A percentile compares a stretch with the other conserved stretches of the same genome.
These are phyloP conservation scores for Trichosanthes truncata DNA, from an alignment of 306 rosid genomes.

Conservation along the genomic window DNA sequence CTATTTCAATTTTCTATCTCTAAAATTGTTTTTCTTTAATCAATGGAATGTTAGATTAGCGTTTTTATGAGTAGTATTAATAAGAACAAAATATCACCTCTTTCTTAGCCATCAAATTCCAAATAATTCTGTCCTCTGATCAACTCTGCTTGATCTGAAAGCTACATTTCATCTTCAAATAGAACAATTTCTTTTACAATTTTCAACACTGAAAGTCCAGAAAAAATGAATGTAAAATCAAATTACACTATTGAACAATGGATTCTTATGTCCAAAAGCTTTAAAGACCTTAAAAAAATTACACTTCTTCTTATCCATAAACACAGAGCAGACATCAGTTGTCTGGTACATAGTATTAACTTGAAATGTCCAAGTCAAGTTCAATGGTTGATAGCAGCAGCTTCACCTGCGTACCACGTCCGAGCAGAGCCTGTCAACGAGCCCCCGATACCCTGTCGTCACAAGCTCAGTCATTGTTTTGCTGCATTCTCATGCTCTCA, in stretches of 20 bases:
- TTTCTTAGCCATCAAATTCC: too few relatives aligned
- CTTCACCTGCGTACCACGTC: neutral
- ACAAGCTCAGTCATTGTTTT: neutral
- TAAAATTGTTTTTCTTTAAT: too few relatives aligned
- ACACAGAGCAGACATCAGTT: neutral
- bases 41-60: too few relatives aligned
- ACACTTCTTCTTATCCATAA: neutral
- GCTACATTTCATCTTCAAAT: neutral
- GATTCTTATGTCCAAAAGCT: constrained; percentile 4
- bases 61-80: too few relatives aligned
- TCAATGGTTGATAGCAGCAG: neutral
- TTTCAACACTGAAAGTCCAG: neutral
- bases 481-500: constrained; percentile 14
- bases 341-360: neutral
- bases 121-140: neutral
- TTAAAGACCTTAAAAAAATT: neutral
- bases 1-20: too few relatives aligned
- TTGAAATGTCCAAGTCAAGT: neutral
- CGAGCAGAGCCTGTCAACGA: neutral
- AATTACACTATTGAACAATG: neutral
- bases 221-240: neutral
- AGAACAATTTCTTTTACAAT: neutral
- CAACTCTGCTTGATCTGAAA: neutral
- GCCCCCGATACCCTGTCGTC: neutral
- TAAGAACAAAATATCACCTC: neutral